These are phyloP conservation scores for Irpex sp. DNA, from an alignment of 1,284 basidiomycete genomes.

Conservation along the genomic window DNA sequence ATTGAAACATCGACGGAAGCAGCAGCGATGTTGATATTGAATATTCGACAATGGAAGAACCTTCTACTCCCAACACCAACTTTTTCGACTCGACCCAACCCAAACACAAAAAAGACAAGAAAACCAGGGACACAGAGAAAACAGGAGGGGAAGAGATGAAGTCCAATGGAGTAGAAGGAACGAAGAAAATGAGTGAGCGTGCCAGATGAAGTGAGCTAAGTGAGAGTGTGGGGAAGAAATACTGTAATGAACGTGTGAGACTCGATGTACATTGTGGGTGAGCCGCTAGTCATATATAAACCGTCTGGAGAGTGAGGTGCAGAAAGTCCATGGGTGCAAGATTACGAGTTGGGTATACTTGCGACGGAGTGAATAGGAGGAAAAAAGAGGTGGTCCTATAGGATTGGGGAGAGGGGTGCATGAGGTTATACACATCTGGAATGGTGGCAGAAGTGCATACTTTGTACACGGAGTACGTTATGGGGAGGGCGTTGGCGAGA, in stretches of 20 bases:
- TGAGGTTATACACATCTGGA: background rate
- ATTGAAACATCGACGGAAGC: too few species aligned
- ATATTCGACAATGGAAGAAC: too few species aligned
- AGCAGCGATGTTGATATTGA: too few species aligned
- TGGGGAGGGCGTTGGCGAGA: background rate
- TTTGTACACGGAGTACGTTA: background rate
- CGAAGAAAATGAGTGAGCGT: background rate
- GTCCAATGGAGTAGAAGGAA: background rate
- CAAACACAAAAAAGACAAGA: too few species aligned
- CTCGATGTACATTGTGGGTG: background rate
- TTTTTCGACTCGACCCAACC: too few species aligned
- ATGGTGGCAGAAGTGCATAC: background rate
- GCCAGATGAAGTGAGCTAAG: background rate
- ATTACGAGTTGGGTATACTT: background rate
- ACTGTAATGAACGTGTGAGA: background rate
- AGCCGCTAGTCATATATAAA: background rate
- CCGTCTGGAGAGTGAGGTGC: background rate
- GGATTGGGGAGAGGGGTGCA: background rate
- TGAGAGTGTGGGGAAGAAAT: background rate
- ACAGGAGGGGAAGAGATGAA: background rate
- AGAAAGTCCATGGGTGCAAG: background rate
- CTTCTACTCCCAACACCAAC: too few species aligned
- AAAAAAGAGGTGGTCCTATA: background rate
- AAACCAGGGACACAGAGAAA: background rate
- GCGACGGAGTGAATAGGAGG: background rate